Evolutionary conservation across 192 early-diverging fungal genomes (phyloP).

Genomic region (Allomyces arbusculus): DNA sequence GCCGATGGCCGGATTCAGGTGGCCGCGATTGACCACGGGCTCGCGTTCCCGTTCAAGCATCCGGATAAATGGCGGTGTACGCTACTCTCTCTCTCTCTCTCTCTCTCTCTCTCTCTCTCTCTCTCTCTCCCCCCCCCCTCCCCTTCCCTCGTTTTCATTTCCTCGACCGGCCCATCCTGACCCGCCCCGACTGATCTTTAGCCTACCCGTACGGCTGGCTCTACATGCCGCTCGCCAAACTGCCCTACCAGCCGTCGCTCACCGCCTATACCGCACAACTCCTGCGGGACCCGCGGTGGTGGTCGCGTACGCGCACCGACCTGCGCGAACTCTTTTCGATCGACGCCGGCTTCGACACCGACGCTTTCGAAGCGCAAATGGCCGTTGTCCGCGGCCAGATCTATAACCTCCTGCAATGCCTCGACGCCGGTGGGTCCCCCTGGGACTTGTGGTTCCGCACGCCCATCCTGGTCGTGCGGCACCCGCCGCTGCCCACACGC

Average conservation of each 20-base stretch:
- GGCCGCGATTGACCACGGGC: constrained; percentile 79
- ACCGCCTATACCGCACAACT: constrained; percentile 41
- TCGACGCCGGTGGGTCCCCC: background rate
- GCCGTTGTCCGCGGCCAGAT: constrained; percentile 8
- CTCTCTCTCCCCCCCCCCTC: too few species aligned
- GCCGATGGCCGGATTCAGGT: constrained; percentile 36
- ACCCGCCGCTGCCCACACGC: background rate
- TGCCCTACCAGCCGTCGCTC: constrained; percentile 50
- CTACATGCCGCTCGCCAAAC: constrained; percentile 38
- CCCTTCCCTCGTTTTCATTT: too few species aligned
- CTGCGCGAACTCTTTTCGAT: constrained; percentile 40
- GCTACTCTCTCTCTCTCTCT: background rate
- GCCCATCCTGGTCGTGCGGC: background rate
- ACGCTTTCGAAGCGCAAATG: constrained; percentile 64
- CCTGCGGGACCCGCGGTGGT: constrained; percentile 53
- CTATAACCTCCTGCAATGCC: background rate
- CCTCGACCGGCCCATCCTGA: too few species aligned
- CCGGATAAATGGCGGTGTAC: constrained; percentile 56
- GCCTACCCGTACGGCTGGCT: constrained; percentile 83
- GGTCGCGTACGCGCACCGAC: constrained; percentile 48
- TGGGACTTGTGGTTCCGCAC: background rate
- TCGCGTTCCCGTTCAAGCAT: constrained; percentile 85
- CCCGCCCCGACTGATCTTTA: background rate
- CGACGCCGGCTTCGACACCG: constrained; percentile 57
- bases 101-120: too few species aligned